These are phyloP conservation scores for Mycena olivaceomarginata DNA, from an alignment of 768 basidiomycete genomes.

Conservation along the genomic window DNA sequence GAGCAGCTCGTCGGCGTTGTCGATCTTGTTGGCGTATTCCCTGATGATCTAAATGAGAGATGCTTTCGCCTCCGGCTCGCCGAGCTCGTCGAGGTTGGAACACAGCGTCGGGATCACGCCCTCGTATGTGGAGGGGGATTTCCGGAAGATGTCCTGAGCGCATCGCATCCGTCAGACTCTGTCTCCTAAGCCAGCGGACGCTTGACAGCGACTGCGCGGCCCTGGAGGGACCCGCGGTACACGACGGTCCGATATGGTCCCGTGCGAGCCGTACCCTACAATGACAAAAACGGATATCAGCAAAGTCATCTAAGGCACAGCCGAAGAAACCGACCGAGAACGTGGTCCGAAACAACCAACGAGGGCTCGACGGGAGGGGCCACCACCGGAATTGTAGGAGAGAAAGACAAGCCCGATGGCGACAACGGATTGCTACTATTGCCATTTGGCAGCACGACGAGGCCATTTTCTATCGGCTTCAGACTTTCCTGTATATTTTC, in stretches of 20 bases:
- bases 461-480: constrained; percentile 51
- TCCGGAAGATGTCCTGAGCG: constrained; percentile 95
- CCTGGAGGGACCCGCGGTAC: constrained; percentile 95
- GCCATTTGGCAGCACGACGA: constrained; percentile 43
- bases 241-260: constrained; percentile 99
- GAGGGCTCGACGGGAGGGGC: constrained; percentile 63
- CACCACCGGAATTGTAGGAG: constrained; percentile 51
- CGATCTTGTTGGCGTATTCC: constrained; percentile 98
- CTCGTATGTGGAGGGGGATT: constrained; percentile 96
- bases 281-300: constrained; percentile 15
- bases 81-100: constrained; percentile 95
- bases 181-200: too few species aligned
- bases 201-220: constrained; percentile 97
- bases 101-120: constrained; percentile 98
- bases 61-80: constrained; percentile 98
- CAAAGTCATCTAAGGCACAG: constrained; percentile 7
- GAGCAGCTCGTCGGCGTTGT: constrained; percentile 96
- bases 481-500: constrained; percentile 54
- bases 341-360: constrained; percentile 81
- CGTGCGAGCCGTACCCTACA: constrained; percentile 95
- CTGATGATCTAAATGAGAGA: constrained; percentile 99
- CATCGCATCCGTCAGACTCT: too few species aligned
- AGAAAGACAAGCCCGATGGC: constrained; percentile 43
- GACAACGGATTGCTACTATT: constrained; percentile 32
- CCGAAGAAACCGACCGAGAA: constrained; percentile 75